Conservation (phyloP, 768 basidiomycete genomes). For the Tricholoma hemisulphureum region DNA sequence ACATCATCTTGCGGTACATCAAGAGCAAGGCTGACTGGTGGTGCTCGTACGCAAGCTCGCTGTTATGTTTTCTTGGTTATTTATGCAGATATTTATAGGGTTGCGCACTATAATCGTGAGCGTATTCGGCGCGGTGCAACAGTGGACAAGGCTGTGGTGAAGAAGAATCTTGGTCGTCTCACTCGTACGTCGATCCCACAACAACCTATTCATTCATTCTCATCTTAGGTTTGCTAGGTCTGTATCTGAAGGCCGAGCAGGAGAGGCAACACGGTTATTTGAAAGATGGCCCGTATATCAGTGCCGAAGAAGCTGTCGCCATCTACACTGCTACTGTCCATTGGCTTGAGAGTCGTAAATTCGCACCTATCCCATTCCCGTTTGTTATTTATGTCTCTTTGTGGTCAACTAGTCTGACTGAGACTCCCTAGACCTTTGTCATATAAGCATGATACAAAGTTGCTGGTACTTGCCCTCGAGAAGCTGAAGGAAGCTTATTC, state of each 20-base stretch:
- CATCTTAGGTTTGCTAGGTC: conserved; percentile 39
- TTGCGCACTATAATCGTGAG: conserved; percentile 97
- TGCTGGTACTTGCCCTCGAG: conserved; percentile 94
- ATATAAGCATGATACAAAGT: conserved; percentile 98
- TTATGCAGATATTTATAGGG: conserved; percentile 39
- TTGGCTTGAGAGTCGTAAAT: conserved; percentile 97
- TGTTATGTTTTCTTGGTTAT: not conserved
- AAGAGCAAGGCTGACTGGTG: conserved; percentile 99
- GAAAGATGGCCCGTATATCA: conserved; percentile 99
- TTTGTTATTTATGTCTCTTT: conserved; percentile 33
- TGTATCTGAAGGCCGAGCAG: conserved; percentile 98
- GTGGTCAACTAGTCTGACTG: not conserved
- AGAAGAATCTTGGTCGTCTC: conserved; percentile 97
- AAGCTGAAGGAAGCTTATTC: conserved; percentile 99
- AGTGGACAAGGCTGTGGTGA: conserved; percentile 97
- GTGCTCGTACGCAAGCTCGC: conserved; percentile 61
- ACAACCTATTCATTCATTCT: not conserved
- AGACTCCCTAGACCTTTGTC: conserved; percentile 68
- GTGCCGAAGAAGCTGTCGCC: conserved; percentile 97
- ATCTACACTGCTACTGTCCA: conserved; percentile 99
- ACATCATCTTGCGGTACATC: conserved; percentile 97
- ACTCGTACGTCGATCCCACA: conserved; percentile 59
- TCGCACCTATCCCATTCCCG: conserved; percentile 99
- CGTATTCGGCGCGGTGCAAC: conserved; percentile 96
- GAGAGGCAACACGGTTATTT: conserved; percentile 98